phyloP scores from a whole-genome alignment of 2,329 filamentous ascomycete genomes.

The Sordariomycetes sp. region DNA sequence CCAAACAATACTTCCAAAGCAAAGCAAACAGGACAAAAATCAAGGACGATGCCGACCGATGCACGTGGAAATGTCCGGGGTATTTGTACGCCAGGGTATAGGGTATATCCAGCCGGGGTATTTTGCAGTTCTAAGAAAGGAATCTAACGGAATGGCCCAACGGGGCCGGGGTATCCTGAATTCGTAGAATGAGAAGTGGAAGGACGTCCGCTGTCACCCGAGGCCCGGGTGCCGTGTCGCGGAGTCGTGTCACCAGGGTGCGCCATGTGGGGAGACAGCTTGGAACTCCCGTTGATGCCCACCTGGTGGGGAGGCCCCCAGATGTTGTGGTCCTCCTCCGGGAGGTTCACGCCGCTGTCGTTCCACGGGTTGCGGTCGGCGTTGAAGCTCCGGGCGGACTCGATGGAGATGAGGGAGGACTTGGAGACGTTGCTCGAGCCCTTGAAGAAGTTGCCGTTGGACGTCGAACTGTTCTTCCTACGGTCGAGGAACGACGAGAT shows the following conservation, averaged over 20 bases:
- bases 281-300: constrained; percentile 22
- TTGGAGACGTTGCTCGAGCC: constrained; percentile 84
- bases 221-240: constrained; percentile 70
- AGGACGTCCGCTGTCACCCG: constrained; percentile 81
- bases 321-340: constrained; percentile 62
- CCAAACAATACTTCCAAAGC: constrained; percentile 7
- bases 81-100: constrained; percentile 53
- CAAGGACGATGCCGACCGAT: constrained; percentile 29
- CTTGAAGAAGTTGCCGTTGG: constrained; percentile 79
- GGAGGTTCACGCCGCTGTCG: constrained; percentile 87
- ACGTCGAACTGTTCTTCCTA: constrained; percentile 85
- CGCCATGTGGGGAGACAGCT: constrained; percentile 45
- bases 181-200: constrained; percentile 89
- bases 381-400: constrained; percentile 80
- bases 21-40: constrained; percentile 3
- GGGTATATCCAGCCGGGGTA: constrained; percentile 54
- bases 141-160: constrained; percentile 79
- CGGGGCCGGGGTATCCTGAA: constrained; percentile 91
- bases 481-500: constrained; percentile 93
- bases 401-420: constrained; percentile 88
- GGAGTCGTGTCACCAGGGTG: constrained; percentile 72
- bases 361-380: constrained; percentile 97
- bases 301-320: constrained; percentile 29
- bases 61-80: constrained; percentile 28
- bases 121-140: constrained; percentile 26